Conservation (phyloP, 495 filamentous ascomycete genomes). For the Podospora pseudocomata region DNA sequence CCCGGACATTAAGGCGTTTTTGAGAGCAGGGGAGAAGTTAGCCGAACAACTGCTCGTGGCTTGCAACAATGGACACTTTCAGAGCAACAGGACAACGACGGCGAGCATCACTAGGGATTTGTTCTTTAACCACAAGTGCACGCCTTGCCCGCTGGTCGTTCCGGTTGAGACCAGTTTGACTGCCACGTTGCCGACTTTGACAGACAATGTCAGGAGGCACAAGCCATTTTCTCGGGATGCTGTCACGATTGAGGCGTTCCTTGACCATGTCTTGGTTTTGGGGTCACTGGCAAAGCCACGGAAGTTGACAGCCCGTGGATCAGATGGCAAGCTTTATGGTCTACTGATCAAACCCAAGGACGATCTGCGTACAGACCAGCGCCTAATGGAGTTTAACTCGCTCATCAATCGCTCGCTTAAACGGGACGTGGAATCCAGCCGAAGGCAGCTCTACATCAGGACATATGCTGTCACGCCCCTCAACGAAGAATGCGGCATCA, state of each 20-base stretch:
- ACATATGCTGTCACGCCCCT: slow-evolving; percentile 95
- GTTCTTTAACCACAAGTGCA: slow-evolving; percentile 76
- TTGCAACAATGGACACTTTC: slow-evolving; percentile 71
- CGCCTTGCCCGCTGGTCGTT: slow-evolving; percentile 79
- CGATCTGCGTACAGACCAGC: slow-evolving; percentile 92
- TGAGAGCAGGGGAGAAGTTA: slow-evolving; percentile 74
- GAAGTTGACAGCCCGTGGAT: slow-evolving; percentile 82
- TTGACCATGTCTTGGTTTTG: slow-evolving; percentile 83
- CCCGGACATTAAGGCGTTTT: slow-evolving; percentile 61
- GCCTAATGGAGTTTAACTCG: slow-evolving; percentile 97
- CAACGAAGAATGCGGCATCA: slow-evolving; percentile 95
- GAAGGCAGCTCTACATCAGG: slow-evolving; percentile 78
- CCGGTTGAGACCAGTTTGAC: slow-evolving; percentile 82
- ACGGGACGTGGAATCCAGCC: slow-evolving; percentile 82
- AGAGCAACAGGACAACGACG: slow-evolving; percentile 56
- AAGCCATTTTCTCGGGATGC: slow-evolving; percentile 70
- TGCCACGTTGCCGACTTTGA: slow-evolving; percentile 71
- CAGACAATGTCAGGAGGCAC: slow-evolving; percentile 68
- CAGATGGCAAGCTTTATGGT: slow-evolving; percentile 81
- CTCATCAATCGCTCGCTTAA: slow-evolving; percentile 96
- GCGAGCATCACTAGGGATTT: slow-evolving; percentile 72
- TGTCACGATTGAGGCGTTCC: slow-evolving; percentile 57
- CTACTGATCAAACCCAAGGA: slow-evolving; percentile 97
- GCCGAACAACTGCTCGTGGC: slow-evolving; percentile 77
- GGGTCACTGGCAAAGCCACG: slow-evolving; percentile 89